phyloP scores from a whole-genome alignment of 371 early-diverging fungal species.

The Mucor mucedo region DNA sequence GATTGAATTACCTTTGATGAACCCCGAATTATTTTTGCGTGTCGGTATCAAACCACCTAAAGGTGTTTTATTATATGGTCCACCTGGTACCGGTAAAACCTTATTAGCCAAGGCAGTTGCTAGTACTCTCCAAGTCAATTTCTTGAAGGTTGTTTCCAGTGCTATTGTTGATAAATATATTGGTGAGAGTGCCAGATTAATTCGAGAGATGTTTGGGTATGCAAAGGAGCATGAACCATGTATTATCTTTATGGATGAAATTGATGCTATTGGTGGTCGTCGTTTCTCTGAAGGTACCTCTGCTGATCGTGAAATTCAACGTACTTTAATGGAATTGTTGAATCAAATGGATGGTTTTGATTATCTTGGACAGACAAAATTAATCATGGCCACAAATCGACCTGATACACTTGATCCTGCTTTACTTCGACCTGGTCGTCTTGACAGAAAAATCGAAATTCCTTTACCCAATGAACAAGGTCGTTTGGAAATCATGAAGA shows the following conservation, averaged over 20 bases:
- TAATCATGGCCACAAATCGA: conserved; percentile 99
- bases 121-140: conserved; percentile 95
- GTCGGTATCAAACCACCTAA: conserved; percentile 99
- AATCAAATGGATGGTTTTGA: conserved; percentile 99
- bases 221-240: conserved; percentile 99
- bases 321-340: conserved; percentile 99
- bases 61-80: conserved; percentile 99
- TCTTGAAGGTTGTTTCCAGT: conserved; percentile 96
- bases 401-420: conserved; percentile 99
- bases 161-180: conserved; percentile 99
- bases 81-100: conserved; percentile 96
- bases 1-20: conserved; percentile 98
- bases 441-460: conserved; percentile 99
- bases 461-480: conserved; percentile 90
- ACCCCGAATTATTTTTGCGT: conserved; percentile 98
- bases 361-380: conserved; percentile 96
- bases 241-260: conserved; percentile 99
- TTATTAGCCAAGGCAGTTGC: conserved; percentile 98
- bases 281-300: conserved; percentile 99
- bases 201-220: conserved; percentile 99
- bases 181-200: conserved; percentile 97
- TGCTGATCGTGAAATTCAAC: conserved; percentile 99
- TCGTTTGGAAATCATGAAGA: conserved; percentile 97
- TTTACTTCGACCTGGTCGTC: conserved; percentile 96
- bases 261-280: conserved; percentile 99